Evolutionary conservation across 192 early-diverging fungal species (phyloP), one percentile per base, ranked within the genome.

Genomic region (Backusella luteola): DNA sequence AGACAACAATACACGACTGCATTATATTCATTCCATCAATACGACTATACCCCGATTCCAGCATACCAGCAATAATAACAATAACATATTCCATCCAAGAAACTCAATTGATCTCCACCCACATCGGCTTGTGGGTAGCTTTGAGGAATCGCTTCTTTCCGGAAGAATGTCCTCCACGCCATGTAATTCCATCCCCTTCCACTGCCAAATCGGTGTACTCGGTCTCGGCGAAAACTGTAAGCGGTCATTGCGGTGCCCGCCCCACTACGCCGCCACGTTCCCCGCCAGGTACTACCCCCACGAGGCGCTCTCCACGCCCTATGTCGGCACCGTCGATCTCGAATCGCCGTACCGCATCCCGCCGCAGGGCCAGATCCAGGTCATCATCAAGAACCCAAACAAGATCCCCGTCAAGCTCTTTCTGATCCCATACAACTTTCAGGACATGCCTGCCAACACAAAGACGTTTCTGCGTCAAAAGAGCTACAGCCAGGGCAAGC

Each of bases 381-480:
- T 95, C 67, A 85, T 94, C 56, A 93, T 96, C 77, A 93, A 94
- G 76, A 96, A 96, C 73, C 90, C 90, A 2, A 87, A 88, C 76
- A 87, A 88, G 49, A 93, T 92, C 0, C 91, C 89, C 1, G 89
- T 95, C 75, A 95, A 96, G 75, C 78, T 95, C 0, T 96, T 94
- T 66, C 77, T 95, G 26, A 75, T 96, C 0, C 94, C 92, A 1
- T 96, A 95, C 82, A 91, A 96, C 78, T 87, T 94, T 38, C 79
- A 78, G 17, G 91, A 92, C 56, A 91, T 95, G 92, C 93, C 93
- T 0, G 67, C 85, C 1, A 79, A 82, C 32, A 84, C 85, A 23
- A 94, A 93, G 74, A 95, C 94, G 1, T 93, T 95, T 77, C 75
- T 95, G n/a, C 88, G 94, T 17, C 93, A 94, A 81, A 95, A 94